Evolutionary conservation across 441 rosid genomes (phyloP).

Genomic region (Populus tomentosa): DNA sequence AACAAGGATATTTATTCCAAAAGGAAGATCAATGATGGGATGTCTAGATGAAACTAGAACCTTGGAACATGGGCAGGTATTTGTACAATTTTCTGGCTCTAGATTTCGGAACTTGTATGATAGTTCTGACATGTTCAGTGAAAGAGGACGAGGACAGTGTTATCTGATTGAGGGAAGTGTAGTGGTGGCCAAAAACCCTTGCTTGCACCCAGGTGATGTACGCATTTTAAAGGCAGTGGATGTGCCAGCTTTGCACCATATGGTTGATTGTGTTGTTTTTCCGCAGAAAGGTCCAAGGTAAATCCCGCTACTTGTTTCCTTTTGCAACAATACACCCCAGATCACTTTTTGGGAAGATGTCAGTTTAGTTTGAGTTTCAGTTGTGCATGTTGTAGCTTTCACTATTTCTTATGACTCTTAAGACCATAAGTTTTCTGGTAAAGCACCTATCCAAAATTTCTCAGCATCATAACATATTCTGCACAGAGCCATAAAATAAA

Average conservation of each 20-base stretch:
- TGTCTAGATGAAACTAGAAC: conserved; percentile 72
- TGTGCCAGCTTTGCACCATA: conserved; percentile 53
- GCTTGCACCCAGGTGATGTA: conserved; percentile 87
- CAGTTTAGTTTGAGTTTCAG: background rate
- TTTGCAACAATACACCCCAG: background rate
- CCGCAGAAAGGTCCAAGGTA: conserved; percentile 81
- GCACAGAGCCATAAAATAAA: background rate
- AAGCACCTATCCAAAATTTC: background rate
- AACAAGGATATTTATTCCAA: conserved; percentile 48
- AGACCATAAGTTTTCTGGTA: background rate
- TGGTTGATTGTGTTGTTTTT: conserved; percentile 84
- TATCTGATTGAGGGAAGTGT: conserved; percentile 37
- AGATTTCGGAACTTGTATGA: conserved; percentile 6
- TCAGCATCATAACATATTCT: background rate
- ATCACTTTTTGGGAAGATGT: background rate
- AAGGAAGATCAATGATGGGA: conserved; percentile 83
- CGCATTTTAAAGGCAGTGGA: conserved; percentile 66
- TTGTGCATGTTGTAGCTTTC: background rate
- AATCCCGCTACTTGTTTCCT: background rate
- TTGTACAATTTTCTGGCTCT: conserved; percentile 50
- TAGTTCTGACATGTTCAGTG: background rate
- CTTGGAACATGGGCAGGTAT: conserved; percentile 70
- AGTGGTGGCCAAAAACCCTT: conserved; percentile 76
- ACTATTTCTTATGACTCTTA: background rate
- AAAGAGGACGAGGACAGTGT: background rate